A percentile compares a stretch with the other conserved stretches of the same genome.
These are phyloP conservation scores for Hylodesmum podocarpum DNA, from an alignment of 306 rosid genomes.

Conservation along the genomic window DNA sequence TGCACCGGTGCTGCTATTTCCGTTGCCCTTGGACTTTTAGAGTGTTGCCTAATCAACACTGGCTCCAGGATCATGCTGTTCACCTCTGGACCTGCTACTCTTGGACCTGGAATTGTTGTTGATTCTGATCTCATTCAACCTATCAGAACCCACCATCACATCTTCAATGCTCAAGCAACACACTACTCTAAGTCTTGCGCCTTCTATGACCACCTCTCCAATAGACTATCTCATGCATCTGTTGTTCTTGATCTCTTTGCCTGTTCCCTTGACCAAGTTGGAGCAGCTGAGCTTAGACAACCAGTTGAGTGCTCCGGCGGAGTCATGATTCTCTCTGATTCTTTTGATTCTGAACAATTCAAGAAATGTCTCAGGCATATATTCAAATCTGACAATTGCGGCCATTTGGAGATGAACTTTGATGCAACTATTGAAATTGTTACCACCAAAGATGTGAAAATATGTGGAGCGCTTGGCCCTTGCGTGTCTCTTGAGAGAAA, in stretches of 20 bases:
- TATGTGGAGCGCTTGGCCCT: conserved; percentile 94
- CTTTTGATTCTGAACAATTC: conserved; percentile 72
- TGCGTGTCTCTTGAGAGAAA: conserved; percentile 69
- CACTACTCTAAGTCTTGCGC: conserved; percentile 50
- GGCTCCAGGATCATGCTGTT: conserved; percentile 90
- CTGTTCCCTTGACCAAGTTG: conserved; percentile 90
- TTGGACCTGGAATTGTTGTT: conserved; percentile 76
- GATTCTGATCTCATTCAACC: conserved; percentile 52
- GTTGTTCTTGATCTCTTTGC: conserved; percentile 77
- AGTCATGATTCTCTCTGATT: conserved; percentile 70
- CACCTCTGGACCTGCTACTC: conserved; percentile 86
- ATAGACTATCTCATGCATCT: conserved; percentile 57
- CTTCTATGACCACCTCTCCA: conserved; percentile 58
- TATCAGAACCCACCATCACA: conserved; percentile 75
- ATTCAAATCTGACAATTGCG: conserved; percentile 56
- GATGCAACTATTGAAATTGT: conserved; percentile 86
- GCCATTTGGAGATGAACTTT: conserved; percentile 65
- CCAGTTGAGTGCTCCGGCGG: conserved; percentile 83
- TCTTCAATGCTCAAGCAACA: conserved; percentile 57
- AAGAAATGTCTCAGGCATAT: conserved; percentile 65
- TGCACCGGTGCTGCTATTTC: conserved; percentile 82
- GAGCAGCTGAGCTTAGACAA: conserved; percentile 67
- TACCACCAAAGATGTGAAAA: conserved; percentile 76
- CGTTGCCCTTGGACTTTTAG: conserved; percentile 76
- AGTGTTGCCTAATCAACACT: conserved; percentile 55